A percentile compares a stretch with the other conserved stretches of the same genome.
Evolutionary conservation across 75 land plant genomes (phyloP).

Genomic region (Chamaecyparis obtusa): DNA sequence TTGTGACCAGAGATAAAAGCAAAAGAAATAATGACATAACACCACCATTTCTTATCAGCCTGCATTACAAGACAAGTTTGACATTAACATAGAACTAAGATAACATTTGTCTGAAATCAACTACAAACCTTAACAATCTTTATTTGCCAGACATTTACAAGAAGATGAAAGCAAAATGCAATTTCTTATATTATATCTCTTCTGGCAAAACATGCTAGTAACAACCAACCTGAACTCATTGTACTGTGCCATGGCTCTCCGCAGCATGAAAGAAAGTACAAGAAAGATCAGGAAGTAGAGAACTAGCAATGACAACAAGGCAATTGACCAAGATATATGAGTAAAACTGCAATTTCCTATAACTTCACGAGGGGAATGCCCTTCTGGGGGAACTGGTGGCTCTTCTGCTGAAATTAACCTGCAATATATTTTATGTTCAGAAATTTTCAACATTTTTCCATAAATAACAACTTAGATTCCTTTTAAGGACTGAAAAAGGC

Average conservation of each 20-base stretch:
- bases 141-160: neutral
- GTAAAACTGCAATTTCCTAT: slow-evolving; percentile 21
- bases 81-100: neutral
- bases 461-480: neutral
- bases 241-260: slow-evolving; percentile 22
- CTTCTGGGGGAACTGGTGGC: neutral
- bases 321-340: neutral
- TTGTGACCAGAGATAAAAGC: slow-evolving; percentile 30
- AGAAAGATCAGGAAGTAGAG: slow-evolving; percentile 28
- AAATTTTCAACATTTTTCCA: neutral
- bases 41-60: slow-evolving; percentile 37
- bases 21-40: slow-evolving; percentile 26
- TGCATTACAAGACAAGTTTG: slow-evolving; percentile 13
- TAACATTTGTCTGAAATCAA: neutral
- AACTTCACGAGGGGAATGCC: neutral
- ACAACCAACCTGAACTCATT: slow-evolving; percentile 36
- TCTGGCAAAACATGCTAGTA: neutral
- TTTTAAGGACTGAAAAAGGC: neutral
- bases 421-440: neutral
- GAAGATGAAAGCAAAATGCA: neutral
- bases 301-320: slow-evolving; percentile 12
- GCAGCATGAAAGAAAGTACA: slow-evolving; percentile 28
- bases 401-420: neutral
- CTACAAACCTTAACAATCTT: neutral
- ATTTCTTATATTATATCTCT: neutral